phyloP scores from a whole-genome alignment of 2,329 filamentous ascomycete genomes.

The Fusarium albosuccineum region DNA sequence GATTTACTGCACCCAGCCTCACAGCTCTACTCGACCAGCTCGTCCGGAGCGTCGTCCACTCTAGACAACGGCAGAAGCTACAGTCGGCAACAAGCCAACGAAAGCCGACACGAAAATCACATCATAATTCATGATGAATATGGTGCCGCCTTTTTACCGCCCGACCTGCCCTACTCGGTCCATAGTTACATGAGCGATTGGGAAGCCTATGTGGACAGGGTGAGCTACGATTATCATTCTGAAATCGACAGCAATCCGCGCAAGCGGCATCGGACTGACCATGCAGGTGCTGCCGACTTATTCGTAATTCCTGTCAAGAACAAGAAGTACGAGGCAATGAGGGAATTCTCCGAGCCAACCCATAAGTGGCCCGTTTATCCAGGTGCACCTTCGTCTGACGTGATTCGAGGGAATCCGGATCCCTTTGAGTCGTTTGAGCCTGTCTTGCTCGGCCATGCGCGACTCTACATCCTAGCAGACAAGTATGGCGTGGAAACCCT shows the following conservation, averaged over 20 bases:
- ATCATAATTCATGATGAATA: background rate
- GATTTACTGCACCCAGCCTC: background rate
- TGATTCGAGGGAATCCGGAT: background rate
- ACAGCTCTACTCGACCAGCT: background rate
- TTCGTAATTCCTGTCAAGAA: background rate
- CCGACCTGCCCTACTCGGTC: constrained; percentile 28
- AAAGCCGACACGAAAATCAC: background rate
- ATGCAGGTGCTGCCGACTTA: background rate
- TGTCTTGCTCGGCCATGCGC: constrained; percentile 41
- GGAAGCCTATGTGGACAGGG: background rate
- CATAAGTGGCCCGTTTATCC: background rate
- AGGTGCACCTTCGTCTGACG: background rate
- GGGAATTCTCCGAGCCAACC: constrained; percentile 8
- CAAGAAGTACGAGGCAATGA: constrained; percentile 35
- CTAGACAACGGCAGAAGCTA: constrained; percentile 3
- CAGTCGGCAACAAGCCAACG: background rate
- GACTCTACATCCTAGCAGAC: constrained; percentile 45
- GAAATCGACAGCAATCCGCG: constrained; percentile 1
- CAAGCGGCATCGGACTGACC: background rate
- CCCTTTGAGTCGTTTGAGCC: constrained; percentile 18
- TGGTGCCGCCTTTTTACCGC: background rate
- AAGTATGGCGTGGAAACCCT: constrained; percentile 41
- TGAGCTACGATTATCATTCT: background rate
- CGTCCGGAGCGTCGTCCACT: constrained; percentile 21
- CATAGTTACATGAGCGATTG: constrained; percentile 14